A percentile compares a stretch with the other conserved stretches of the same genome.
phyloP scores from a whole-genome alignment of 257 asterid genomes.

The Solanum bulbocastanum region DNA sequence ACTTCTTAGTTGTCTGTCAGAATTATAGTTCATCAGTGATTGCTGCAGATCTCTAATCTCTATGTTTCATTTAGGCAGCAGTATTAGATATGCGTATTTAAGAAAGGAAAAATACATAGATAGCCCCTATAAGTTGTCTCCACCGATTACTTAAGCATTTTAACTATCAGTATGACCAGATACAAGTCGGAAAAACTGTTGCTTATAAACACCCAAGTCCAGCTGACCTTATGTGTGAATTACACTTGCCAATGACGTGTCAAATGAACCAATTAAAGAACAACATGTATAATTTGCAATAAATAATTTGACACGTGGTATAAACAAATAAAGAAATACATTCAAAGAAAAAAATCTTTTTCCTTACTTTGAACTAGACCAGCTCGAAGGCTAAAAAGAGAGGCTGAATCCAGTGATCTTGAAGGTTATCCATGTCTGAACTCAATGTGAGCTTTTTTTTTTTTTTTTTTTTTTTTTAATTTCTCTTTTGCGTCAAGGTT shows the following conservation, averaged over 20 bases:
- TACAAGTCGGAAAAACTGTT: not conserved
- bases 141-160: not conserved
- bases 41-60: not conserved
- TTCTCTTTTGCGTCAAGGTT: not conserved
- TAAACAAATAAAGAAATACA: not conserved
- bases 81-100: not conserved
- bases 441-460: not conserved
- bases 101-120: not conserved
- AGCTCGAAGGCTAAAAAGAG: not conserved
- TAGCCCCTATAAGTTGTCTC: not conserved
- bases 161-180: not conserved
- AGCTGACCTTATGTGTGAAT: not conserved
- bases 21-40: not conserved
- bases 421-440: not conserved
- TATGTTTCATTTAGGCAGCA: not conserved
- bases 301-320: not conserved
- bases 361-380: not conserved
- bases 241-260: not conserved
- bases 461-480: not conserved
- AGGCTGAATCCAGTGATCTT: not conserved
- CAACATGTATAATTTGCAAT: not conserved
- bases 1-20: not conserved
- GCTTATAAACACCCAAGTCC: not conserved
- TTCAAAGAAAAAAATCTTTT: not conserved
- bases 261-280: not conserved